Base-by-base conservation (phyloP, 371 early-diverging fungal genomes). In the Funneliformis caledonium region DNA sequence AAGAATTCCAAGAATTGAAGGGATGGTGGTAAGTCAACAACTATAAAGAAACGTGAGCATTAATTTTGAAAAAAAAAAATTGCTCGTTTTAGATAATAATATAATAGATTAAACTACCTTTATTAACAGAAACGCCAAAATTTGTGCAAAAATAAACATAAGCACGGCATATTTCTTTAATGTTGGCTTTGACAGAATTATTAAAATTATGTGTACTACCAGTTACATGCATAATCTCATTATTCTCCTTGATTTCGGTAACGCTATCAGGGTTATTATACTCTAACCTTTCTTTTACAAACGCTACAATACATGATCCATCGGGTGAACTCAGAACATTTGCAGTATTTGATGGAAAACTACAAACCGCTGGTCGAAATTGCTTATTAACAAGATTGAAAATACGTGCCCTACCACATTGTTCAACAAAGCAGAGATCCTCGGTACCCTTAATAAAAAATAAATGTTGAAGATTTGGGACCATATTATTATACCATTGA, bases 391-490 rank as follows among this genome's bases (percentile, higher is more conserved):
- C 0, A 11, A 80, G 42, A 42, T 72, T 70, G 33, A 48, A 72
- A 47, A 50, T 43, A 7, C 45, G n/a, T 22, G 69, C 26, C 5
- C 59, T 12, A 47, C 80, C 80, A 60, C 59, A 22, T 42, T 26
- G 6, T 11, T 75, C 76, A n/a, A 75, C 76, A 16, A 75, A 75
- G 26, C 80, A 80, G 8, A 80, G 16, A 8, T 56, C 43, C 16
- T 68, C 72, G 16, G 80, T 79, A 59, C 19, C 62, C 19, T 65
- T 80, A 16, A 80, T 69, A n/a, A 68, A 80, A 19, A 80, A 72
- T 22, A 80, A 60, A 56, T 80, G 56, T 31, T 43, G 16, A 8
- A 80, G 43, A 10, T 14, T 52, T 37, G 80, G 80, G 5, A 61
- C 50, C 33, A n/a, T 22, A 80, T 72, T 43, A 48, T 72, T 72